phyloP scores from a whole-genome alignment of 768 basidiomycete genomes.

The Hericium erinaceus region DNA sequence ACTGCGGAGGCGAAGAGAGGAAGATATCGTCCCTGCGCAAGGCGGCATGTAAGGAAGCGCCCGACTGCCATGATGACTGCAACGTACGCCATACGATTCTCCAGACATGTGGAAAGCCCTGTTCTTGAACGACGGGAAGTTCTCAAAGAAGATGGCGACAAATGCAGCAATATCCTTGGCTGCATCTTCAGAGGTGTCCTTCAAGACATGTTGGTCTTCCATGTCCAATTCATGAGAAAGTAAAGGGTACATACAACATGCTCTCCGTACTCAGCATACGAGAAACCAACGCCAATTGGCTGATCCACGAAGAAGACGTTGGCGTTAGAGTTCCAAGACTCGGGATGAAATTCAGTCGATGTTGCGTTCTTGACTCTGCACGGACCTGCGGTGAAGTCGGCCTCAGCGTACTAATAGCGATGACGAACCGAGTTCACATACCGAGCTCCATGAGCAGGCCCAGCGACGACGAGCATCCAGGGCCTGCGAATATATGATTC shows the following conservation, averaged over 20 bases:
- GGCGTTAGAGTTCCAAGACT: conserved; percentile 62
- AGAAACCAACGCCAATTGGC: conserved; percentile 28
- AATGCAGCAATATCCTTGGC: conserved; percentile 66
- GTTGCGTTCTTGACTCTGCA: conserved; percentile 50
- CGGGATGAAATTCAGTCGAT: conserved; percentile 39
- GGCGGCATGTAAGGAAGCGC: background rate
- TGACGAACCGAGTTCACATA: conserved; percentile 36
- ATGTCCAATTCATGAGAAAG: background rate
- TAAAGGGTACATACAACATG: conserved; percentile 31
- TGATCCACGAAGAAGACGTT: conserved; percentile 44
- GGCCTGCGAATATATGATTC: conserved; percentile 7
- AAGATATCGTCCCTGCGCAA: conserved; percentile 37
- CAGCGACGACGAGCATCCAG: conserved; percentile 20
- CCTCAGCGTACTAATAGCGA: background rate
- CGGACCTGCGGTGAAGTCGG: conserved; percentile 38
- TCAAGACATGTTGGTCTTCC: background rate
- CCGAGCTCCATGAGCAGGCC: conserved; percentile 42
- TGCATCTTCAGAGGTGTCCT: conserved; percentile 60
- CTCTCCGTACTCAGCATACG: conserved; percentile 49
- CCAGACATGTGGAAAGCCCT: conserved; percentile 34
- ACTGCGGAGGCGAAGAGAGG: conserved; percentile 41
- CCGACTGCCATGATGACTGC: background rate
- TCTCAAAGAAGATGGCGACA: conserved; percentile 64
- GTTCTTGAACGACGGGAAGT: conserved; percentile 63
- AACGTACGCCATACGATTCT: conserved; percentile 43